These are phyloP conservation scores for Pseudogymnoascus sp. DNA, from an alignment of 2,329 filamentous ascomycete species.

Conservation along the genomic window DNA sequence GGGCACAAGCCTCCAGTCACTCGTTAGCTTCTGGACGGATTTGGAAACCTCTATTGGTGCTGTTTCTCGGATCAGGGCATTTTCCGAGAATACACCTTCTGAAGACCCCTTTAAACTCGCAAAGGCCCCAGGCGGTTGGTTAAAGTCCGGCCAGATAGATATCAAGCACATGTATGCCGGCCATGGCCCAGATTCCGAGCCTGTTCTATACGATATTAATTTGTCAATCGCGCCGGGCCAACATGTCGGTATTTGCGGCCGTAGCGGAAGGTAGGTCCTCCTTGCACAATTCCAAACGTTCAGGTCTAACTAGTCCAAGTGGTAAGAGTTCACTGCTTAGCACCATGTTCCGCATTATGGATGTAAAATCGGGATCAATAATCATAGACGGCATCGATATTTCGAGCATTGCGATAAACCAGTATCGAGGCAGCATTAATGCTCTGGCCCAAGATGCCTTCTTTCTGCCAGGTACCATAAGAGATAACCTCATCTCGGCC, in stretches of 20 bases:
- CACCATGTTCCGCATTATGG: constrained; percentile 42
- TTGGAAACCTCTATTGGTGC: constrained; percentile 54
- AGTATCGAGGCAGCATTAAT: constrained; percentile 36
- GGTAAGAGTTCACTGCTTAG: constrained; percentile 39
- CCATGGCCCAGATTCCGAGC: constrained; percentile 12
- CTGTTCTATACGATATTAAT: constrained; percentile 18
- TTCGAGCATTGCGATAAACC: constrained; percentile 31
- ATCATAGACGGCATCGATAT: constrained; percentile 38
- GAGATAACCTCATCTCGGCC: constrained; percentile 15
- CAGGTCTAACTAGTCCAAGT: constrained; percentile 25
- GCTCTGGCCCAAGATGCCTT: constrained; percentile 39
- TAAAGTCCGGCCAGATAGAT: constrained; percentile 9
- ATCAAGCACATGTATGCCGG: constrained; percentile 14
- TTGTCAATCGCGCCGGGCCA: constrained; percentile 32
- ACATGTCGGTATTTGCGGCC: constrained; percentile 45
- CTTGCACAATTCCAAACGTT: background rate
- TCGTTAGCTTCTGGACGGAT: constrained; percentile 44
- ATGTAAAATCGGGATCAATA: constrained; percentile 36
- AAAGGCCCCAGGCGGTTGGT: constrained; percentile 9
- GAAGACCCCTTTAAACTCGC: constrained; percentile 29
- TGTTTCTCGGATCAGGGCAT: constrained; percentile 48
- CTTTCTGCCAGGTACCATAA: constrained; percentile 33
- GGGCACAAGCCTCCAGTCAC: constrained; percentile 35
- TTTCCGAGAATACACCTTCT: constrained; percentile 36
- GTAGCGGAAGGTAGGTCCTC: constrained; percentile 36